Evolutionary conservation across 495 filamentous ascomycete genomes (phyloP), one percentile per base, ranked within the genome.

Genomic region (Penicillium pancosmium): DNA sequence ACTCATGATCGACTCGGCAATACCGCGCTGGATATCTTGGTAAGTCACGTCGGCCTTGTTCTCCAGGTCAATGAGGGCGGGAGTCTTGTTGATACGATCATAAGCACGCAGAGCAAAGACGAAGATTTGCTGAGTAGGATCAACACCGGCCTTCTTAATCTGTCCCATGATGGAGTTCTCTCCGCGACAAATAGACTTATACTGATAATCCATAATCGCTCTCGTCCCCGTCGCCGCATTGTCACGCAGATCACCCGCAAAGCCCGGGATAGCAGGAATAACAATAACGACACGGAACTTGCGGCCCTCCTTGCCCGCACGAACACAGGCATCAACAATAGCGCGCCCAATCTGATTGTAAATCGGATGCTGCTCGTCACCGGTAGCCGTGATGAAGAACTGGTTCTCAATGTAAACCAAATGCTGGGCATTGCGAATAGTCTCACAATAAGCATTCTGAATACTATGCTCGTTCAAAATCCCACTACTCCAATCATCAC

Each of bases 141-240:
- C 84, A 15, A 97, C 84, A 4, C 91, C 93, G 62, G 91, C 82
- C 4, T 87, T 87, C 21, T 80, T 72, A 27, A 97, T 85, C 63
- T 89, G 89, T 15, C 82, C 88, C 65, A 88, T 92, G 50, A 97
- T 97, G 11, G 91, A 96, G 69, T 97, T 80, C 63, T 96, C 87
- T 2, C 94, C 93, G 12, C 93, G 89, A 64, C 87, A 87, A 57
- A 98, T 96, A 1, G 91, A 94, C 70, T 94, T 97, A 76, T 93
- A 98, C 70, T 97, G 93, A 70, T 97, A 98, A 68, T 97, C 93
- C 91, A 98, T 98, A 68, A 97, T 98, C 4, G 92, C 92, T 56
- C 91, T 77, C 0, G 93, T 97, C 21, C 94, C 93, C 18, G 82
- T 82, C 1, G 94, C 93, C 25, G 88, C 91, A 61, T 88, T 85